Base-by-base conservation (phyloP, 345 rosid species). In the Melaleuca quinquenervia region DNA sequence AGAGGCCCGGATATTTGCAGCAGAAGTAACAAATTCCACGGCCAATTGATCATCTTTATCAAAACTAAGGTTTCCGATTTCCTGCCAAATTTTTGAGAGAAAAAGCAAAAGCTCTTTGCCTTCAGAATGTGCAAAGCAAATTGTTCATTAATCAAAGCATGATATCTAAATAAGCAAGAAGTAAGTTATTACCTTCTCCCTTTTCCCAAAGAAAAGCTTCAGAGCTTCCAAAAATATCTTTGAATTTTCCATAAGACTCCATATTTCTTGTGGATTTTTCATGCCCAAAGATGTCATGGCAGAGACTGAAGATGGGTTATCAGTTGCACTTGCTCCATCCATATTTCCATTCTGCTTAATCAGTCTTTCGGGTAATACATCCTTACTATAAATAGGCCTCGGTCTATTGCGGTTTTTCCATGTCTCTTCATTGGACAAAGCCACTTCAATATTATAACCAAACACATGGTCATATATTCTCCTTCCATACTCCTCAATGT, bases 1-100 rank as follows among this genome's bases (percentile, higher is more conserved):
- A 88, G 92, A 88, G 76, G 99, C 99, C 86, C 99, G 92, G 87
- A 98, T 94, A 92, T 98, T 98, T 87, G 99, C 99, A 88, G 99
- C 99, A 88, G 99, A 95, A 85, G 99, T 94, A 64, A 98, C 99
- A 91, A 98, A 92, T 88, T 96, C 99, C 88, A 98, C 98, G 18
- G 99, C 99, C 88, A 98, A 89, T 91, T 94, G 99, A 90, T 98
- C 99, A 92, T 98, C 99, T 91, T 98, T 98, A 89, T 98, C 99
- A 89, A 98, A 98, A 90, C 92, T 91, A 50, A 98, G 93, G 91
- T 90, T 94, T 82, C 99, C 99, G 85, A 98, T 88, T 54, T 98
- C 99, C 99, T 98, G 91, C 80, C 82, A 74, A 83, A 53, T 36
- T 32, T 21, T 70, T 36, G 8, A 60, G 82, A 52, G 70, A 86